Evolutionary conservation across 2,329 filamentous ascomycete genomes (phyloP), one percentile per base, ranked within the genome.

Genomic region (Fusarium concolor): DNA sequence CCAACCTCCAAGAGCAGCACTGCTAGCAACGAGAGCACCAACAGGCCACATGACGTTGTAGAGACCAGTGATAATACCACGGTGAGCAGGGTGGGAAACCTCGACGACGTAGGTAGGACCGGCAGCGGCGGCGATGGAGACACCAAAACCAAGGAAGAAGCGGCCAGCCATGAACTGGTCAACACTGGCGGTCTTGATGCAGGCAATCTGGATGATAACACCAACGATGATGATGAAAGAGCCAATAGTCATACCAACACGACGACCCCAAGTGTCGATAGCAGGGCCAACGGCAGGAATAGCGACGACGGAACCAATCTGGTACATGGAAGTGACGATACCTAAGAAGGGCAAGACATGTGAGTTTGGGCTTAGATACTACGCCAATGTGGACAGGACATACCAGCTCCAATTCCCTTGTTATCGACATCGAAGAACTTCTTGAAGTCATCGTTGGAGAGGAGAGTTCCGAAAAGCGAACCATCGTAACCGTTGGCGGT

Each of bases 121-220:
- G 9, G 83, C 82, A 2, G 81, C 78, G 2, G 81, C 79, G 18
- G 80, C 81, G 54, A 85, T 82, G 20, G 79, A 78, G 52, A 85
- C 82, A 55, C 83, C 83, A 62, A 89, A 89, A 37, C 87, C 87
- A 3, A 90, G 83, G 37, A 89, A 77, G 77, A 90, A 89, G 7
- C 87, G 83, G 6, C 87, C 87, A 44, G 82, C 83, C 76, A 85
- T 82, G 71, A 85, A 85, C 49, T 84, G 81, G n/a, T 65, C 62
- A 5, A 68, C 59, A 7, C 45, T 69, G 10, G 55, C 74, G 55
- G 35, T 41, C 20, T 71, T 76, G 62, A 51, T 61, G 55, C 79
- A 78, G 2, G 80, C 78, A 33, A 78, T 78, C 62, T 85, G 83
- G 49, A 86, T 79, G 41, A 81, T 72, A 17, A 82, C 79, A 17